Evolutionary conservation across 129 eudicot species (phyloP), one percentile per base, ranked within the genome.

Genomic region (Sambucus nigra): DNA sequence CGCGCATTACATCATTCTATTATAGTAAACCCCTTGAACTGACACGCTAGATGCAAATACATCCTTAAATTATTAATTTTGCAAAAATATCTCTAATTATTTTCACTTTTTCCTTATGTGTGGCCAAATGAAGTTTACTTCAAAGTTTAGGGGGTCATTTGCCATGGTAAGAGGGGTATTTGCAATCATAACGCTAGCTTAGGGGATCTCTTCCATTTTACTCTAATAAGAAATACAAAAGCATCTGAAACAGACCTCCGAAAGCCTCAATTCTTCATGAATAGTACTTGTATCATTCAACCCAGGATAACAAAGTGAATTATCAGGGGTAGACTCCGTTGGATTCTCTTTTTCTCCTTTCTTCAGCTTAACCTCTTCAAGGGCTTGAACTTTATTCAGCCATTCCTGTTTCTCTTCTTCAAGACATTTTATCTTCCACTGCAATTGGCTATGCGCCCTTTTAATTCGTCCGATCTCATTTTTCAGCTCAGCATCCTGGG

Each of bases 401-500:
- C 69, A 59, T 47, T 73, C 84, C 41, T 80, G 74, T 48, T 70
- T 81, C 67, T 72, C 80, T 53, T 69, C 77, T 70, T 77, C 82
- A 64, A 84, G 75, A 51, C 66, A 31, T 28, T 74, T 77, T 57
- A 80, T 55, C 68, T 74, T 80, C 82, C 74, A 48, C 61, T 64
- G 80, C 10, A 84, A 60, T 74, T 74, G 80, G 66, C 73, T 72
- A 63, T 75, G 80, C 57, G 72, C 61, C 49, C 82, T 77, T 58
- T 71, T 80, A 20, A 80, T 31, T 53, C 69, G 79, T 47, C 81
- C 76, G 10, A 84, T 67, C 53, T 84, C 89, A 69, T 77, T 70
- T 74, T 74, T 84, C 54, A 80, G 69, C 73, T 84, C 82, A 31
- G 82, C 70, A 24, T 73, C 86, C 27, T 76, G 66, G 50, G 79